A percentile compares a stretch with the other conserved stretches of the same genome.
Evolutionary conservation across 495 filamentous ascomycete species (phyloP).

Genomic region (Evernia prunastri): DNA sequence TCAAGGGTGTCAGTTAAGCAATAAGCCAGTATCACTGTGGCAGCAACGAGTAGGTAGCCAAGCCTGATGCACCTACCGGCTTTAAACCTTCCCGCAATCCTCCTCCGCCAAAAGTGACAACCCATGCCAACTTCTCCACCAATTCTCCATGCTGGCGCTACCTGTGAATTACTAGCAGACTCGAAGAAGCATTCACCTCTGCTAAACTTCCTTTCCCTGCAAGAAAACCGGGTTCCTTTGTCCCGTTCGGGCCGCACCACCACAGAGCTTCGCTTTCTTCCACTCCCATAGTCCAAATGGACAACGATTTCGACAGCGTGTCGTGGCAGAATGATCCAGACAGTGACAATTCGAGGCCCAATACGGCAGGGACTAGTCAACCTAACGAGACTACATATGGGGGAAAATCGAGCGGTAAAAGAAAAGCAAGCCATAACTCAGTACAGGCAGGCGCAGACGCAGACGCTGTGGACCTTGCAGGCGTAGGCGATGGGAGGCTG

Average conservation of each 20-base stretch:
- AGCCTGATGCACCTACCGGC: not conserved
- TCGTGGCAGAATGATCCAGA: slow-evolving; percentile 50
- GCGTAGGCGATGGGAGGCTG: slow-evolving; percentile 71
- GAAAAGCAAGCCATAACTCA: slow-evolving; percentile 43
- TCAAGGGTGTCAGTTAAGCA: not conserved
- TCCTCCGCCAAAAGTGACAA: not conserved
- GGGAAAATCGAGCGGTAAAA: slow-evolving; percentile 47
- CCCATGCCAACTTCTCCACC: not conserved
- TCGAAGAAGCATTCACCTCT: not conserved
- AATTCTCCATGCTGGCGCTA: not conserved
- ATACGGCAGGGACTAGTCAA: slow-evolving; percentile 39
- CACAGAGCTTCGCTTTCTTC: not conserved
- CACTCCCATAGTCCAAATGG: slow-evolving; percentile 16
- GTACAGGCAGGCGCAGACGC: slow-evolving; percentile 50
- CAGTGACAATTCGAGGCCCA: slow-evolving; percentile 45
- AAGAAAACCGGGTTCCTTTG: not conserved
- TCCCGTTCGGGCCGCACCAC: not conserved
- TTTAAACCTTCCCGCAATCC: not conserved
- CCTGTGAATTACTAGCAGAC: not conserved
- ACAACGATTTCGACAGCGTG: slow-evolving; percentile 55
- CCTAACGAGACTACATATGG: slow-evolving; percentile 33
- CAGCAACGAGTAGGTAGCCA: not conserved
- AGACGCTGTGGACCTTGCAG: slow-evolving; percentile 56
- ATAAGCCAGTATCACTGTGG: not conserved
- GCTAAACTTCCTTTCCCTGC: not conserved